phyloP scores from a whole-genome alignment of 2,329 filamentous ascomycete genomes.

The Calonectria fujianensis region DNA sequence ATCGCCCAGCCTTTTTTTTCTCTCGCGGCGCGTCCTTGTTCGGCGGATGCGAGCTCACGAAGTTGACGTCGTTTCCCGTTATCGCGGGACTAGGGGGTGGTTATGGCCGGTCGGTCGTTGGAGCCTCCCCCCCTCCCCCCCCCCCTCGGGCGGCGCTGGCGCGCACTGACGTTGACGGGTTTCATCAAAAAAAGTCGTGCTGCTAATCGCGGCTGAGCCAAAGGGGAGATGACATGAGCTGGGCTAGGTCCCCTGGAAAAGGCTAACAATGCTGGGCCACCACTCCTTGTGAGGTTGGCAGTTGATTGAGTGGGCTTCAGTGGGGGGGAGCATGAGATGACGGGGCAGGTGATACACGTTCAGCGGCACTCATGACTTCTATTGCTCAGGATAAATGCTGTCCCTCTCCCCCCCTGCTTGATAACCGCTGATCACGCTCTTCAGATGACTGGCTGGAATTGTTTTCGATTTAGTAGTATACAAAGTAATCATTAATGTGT shows the following conservation, averaged over 20 bases:
- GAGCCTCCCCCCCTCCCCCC: too few species aligned
- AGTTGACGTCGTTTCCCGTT: background rate
- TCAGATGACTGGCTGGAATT: background rate
- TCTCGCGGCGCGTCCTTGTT: background rate
- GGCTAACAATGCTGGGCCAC: background rate
- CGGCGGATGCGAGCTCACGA: background rate
- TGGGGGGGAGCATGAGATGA: slow-evolving; percentile 12
- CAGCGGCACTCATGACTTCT: slow-evolving; percentile 16
- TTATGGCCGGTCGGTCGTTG: slow-evolving; percentile 18
- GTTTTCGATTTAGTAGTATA: slow-evolving; percentile 13
- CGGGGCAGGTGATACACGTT: slow-evolving; percentile 20
- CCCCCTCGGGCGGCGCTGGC: background rate
- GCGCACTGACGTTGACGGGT: slow-evolving; percentile 7
- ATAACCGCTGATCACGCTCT: background rate
- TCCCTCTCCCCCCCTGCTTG: background rate
- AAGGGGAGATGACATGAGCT: slow-evolving; percentile 15
- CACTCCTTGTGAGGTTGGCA: background rate
- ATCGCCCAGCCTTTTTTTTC: background rate
- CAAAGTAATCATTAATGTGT: slow-evolving; percentile 22
- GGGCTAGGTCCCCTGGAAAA: slow-evolving; percentile 11
- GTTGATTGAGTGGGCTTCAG: slow-evolving; percentile 7
- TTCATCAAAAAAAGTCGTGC: background rate
- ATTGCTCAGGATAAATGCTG: background rate
- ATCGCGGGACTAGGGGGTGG: slow-evolving; percentile 11
- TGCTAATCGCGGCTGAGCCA: slow-evolving; percentile 25